Conservation (phyloP, 768 basidiomycete species). For the Xerocomellus intermedius region DNA sequence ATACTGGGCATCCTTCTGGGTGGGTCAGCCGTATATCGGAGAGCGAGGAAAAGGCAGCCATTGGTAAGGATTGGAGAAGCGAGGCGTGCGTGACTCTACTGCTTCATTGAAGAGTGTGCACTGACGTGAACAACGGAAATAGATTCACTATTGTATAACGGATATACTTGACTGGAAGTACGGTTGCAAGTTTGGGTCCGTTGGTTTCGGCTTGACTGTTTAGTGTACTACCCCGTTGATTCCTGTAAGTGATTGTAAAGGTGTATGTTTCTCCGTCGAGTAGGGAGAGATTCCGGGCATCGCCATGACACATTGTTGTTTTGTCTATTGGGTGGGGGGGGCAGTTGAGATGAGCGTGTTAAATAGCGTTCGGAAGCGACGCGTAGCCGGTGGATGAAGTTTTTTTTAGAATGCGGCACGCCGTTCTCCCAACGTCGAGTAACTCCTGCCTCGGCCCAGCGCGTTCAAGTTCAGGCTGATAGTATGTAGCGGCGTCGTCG, state of each 20-base stretch:
- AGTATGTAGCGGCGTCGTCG: background rate
- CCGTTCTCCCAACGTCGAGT: background rate
- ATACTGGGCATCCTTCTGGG: constrained; percentile 63
- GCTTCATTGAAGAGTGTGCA: background rate
- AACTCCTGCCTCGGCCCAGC: background rate
- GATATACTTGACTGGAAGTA: too few species aligned
- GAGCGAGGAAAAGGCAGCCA: constrained; percentile 40
- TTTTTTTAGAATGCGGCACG: background rate
- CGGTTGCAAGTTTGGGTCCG: background rate
- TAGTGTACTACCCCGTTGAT: background rate
- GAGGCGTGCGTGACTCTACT: constrained; percentile 38
- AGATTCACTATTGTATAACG: constrained; percentile 17
- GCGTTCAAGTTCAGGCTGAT: background rate
- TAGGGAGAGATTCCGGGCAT: background rate
- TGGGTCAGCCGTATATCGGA: constrained; percentile 62
- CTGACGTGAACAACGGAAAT: background rate
- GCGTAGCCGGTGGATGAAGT: background rate
- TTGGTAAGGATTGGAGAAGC: constrained; percentile 54
- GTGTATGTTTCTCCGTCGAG: background rate
- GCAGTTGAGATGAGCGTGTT: background rate
- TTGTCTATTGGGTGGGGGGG: background rate
- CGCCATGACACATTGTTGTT: background rate
- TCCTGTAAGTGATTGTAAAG: background rate
- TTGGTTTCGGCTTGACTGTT: background rate
- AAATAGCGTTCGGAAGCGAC: background rate